Base-by-base conservation (phyloP, 139 green algal species). In the Eudorina sp. region DNA sequence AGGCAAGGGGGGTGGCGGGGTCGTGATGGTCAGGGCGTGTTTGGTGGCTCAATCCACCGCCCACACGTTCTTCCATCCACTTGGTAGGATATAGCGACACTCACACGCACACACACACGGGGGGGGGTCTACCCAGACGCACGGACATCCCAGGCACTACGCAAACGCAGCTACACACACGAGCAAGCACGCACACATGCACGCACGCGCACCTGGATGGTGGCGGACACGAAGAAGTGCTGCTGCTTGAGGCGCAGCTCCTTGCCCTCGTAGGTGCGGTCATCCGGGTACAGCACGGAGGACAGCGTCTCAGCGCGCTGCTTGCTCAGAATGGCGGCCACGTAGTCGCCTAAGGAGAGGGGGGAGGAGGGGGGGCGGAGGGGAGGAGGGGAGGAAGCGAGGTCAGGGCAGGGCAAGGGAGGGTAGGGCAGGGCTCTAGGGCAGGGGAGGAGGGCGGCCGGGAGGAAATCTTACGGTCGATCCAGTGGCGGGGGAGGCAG, bases 201-300 rank as follows among this genome's bases (percentile, higher is more conserved):
- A 40, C 62, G 19, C 0, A 36, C 43, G 0, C 81, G 1, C 27
- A 95, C 96, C 95, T 99, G 98, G 70, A 99, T 94, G 13, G 98
- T 99, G 60, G 98, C 97, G 23, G 91, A 97, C 64, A 99, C 96
- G 89, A 99, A 99, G 94, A 99, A 99, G 95, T 98, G 96, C 95
- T 99, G 98, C 94, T 99, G 98, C 93, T 99, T 99, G 36, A 99
- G 95, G 51, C 98, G 95, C 90, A 99, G 94, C 96, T 99, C 97
- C 91, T 99, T 98, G 92, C 98, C 98, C 92, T 99, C 96, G 80
- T 98, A 98, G 31, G 96, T 99, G 82, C 95, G 93, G 95, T 99
- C 98, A 81, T 99, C 96, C 43, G 98, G 98, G 94, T 99, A 99
- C 29, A 99, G 96, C 92, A 99, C 98, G 29, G 85, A 94, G 81